phyloP scores from a whole-genome alignment of 192 early-diverging fungal genomes.

The Podila minutissima region DNA sequence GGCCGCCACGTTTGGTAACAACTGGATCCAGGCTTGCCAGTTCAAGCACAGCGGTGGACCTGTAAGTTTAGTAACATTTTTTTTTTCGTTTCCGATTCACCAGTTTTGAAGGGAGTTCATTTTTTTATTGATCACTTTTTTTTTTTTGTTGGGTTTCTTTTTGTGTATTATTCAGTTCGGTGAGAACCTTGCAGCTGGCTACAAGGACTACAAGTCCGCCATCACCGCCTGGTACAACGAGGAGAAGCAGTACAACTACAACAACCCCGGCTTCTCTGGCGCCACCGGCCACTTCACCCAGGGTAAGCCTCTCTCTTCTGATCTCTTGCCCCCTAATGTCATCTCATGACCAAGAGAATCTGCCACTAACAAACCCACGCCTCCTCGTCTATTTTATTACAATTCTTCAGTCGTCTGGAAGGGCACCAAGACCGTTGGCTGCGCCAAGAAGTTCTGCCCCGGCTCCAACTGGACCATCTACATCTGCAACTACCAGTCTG shows the following conservation, averaged over 20 bases:
- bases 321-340: too few relatives aligned
- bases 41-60: conserved; percentile 53
- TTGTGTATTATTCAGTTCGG: conserved; percentile 31
- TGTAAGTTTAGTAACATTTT: conserved; percentile 6
- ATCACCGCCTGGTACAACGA: conserved; percentile 60
- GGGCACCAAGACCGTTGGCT: conserved; percentile 43
- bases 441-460: conserved; percentile 46
- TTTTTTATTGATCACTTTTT: not conserved
- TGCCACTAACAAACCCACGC: too few relatives aligned
- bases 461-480: conserved; percentile 45
- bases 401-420: conserved; percentile 38
- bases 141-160: not conserved
- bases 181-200: conserved; percentile 60
- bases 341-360: too few relatives aligned
- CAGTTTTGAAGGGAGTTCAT: not conserved
- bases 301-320: not conserved
- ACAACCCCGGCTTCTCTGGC: conserved; percentile 43
- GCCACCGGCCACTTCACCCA: conserved; percentile 61
- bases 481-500: conserved; percentile 53
- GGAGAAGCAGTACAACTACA: conserved; percentile 53
- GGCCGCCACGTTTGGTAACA: conserved; percentile 49
- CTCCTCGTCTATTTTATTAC: too few relatives aligned
- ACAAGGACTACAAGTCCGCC: conserved; percentile 33
- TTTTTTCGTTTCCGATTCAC: not conserved
- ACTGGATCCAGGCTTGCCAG: conserved; percentile 47